phyloP scores from a whole-genome alignment of 208 protist genomes.

The Trichomonas gallinae region DNA sequence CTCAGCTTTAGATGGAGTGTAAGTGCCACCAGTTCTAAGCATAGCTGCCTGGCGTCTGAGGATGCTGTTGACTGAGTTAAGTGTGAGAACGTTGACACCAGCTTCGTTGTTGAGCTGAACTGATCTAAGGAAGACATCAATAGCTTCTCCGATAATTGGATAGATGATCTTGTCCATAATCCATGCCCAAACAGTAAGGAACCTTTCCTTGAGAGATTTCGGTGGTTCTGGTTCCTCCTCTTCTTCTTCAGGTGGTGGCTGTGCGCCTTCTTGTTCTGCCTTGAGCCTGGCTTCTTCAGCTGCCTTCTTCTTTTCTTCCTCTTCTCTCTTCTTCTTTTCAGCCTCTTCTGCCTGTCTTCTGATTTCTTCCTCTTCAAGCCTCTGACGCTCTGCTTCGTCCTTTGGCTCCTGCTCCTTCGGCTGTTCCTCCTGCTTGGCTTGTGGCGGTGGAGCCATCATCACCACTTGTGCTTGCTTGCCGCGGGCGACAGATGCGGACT shows the following conservation, averaged over 20 bases:
- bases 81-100: background rate
- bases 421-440: background rate
- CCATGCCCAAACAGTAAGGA: background rate
- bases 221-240: background rate
- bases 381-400: background rate
- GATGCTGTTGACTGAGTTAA: background rate
- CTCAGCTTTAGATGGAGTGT: background rate
- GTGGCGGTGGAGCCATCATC: background rate
- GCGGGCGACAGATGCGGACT: background rate
- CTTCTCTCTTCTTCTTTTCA: background rate
- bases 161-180: background rate
- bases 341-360: background rate
- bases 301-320: background rate
- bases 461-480: background rate
- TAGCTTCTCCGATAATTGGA: background rate
- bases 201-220: background rate
- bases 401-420: background rate
- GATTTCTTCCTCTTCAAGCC: background rate
- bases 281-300: background rate
- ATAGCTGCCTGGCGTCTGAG: background rate
- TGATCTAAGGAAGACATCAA: background rate
- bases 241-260: background rate
- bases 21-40: background rate
- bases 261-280: background rate
- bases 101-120: background rate